Base-by-base conservation (phyloP, 1,139 yeast species). In the Yamadazyma diospyri region DNA sequence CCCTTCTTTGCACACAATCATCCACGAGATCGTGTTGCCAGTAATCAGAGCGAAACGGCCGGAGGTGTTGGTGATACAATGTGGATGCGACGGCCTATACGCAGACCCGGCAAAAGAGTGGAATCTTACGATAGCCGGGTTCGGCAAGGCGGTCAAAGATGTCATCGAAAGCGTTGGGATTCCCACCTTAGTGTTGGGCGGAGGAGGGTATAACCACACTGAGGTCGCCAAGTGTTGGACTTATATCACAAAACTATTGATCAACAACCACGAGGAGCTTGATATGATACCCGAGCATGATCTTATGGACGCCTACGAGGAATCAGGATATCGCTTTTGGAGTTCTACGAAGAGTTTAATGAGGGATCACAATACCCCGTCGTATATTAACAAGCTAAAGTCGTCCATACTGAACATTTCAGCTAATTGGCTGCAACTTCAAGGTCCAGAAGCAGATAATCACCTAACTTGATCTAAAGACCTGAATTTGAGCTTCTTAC, bases 141-240 rank as follows among this genome's bases (percentile, higher is more conserved):
- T 69, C 19, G 67, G 72, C 0, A 26, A 45, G 1, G 59, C 55
- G 2, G 55, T 82, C 1, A 42, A 50, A 2, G 17, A 28, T 3
- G 33, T 63, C 45, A 48, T 46, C 27, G 10, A 42, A 18, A 6
- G 2, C 5, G 14, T 17, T 15, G 15, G 20, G 3, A 28, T 67
- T 43, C 57, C 77, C 38, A 42, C 55, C 0, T 46, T 83, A 34
- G 41, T 83, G 6, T 59, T 83, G 1, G 92, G 94, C 1, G 94
- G 94, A 1, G 94, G 94, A 1, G 94, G 94, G 0, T 83, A 83
- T 48, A 76, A 81, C 42, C 75, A 71, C 38, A 52, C 67, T 1
- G 81, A 81, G 40, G 69, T 77, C 16, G 80, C 89, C 0, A 69
- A 84, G 37, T 76, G 80, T 41, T 79, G 85, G 77, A 62, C 85